phyloP scores from a whole-genome alignment of 495 filamentous ascomycete genomes.

The Astrothelium subdiscretum region DNA sequence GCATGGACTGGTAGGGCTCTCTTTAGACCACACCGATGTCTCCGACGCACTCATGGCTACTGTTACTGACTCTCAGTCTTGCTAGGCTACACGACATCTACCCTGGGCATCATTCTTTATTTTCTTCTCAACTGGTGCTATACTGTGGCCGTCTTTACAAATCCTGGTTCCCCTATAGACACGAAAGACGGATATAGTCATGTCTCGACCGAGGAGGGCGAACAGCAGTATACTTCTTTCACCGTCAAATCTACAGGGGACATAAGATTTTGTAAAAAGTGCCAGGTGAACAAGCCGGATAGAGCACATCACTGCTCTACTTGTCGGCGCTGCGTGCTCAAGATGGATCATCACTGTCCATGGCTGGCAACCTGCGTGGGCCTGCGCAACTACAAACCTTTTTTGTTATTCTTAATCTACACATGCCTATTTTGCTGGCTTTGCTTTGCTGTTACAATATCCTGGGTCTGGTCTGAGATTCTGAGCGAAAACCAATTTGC shows the following conservation, averaged over 20 bases:
- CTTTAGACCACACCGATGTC: neutral
- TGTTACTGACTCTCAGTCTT: neutral
- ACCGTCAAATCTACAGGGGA: conserved; percentile 86
- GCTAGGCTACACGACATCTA: conserved; percentile 20
- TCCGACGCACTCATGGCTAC: neutral
- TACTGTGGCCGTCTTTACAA: conserved; percentile 81
- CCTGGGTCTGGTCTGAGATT: conserved; percentile 75
- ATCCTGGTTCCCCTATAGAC: conserved; percentile 61
- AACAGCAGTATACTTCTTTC: conserved; percentile 52
- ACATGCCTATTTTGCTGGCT: conserved; percentile 76
- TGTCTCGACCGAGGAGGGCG: conserved; percentile 38
- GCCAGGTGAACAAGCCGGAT: conserved; percentile 84
- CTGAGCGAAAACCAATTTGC: conserved; percentile 46
- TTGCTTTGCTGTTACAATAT: conserved; percentile 56
- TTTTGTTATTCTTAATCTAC: conserved; percentile 88
- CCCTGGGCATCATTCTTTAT: conserved; percentile 61
- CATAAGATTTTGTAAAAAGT: conserved; percentile 91
- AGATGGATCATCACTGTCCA: conserved; percentile 99
- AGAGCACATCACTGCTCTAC: conserved; percentile 93
- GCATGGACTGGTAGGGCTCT: conserved; percentile 54
- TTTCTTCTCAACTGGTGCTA: conserved; percentile 76
- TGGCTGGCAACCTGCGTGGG: conserved; percentile 97
- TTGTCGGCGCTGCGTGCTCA: conserved; percentile 84
- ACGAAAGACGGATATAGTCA: conserved; percentile 45
- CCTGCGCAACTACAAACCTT: conserved; percentile 87